These are phyloP conservation scores for Periconia sp. DNA, from an alignment of 2,329 filamentous ascomycete species.

Conservation along the genomic window DNA sequence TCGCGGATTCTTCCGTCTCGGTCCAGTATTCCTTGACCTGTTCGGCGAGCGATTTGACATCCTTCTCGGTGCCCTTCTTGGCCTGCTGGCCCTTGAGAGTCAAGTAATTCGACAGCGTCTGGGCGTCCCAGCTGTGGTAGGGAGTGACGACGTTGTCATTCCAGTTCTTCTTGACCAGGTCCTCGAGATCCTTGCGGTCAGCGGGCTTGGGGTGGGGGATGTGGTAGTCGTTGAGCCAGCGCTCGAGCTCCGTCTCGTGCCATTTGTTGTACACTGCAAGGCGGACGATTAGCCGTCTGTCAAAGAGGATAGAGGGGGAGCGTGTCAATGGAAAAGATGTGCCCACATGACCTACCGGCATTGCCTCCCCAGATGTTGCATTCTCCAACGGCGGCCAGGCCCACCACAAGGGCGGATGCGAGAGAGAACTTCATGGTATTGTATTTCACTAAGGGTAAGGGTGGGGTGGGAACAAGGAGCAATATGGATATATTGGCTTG, in stretches of 20 bases:
- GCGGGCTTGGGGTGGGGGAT: conserved; percentile 87
- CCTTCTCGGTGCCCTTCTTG: conserved; percentile 66
- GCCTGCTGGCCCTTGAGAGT: conserved; percentile 70
- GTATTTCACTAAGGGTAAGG: conserved; percentile 6
- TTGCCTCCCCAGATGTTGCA: conserved; percentile 81
- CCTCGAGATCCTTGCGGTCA: conserved; percentile 92
- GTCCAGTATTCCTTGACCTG: conserved; percentile 76
- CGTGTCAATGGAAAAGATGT: conserved; percentile 11
- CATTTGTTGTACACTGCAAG: conserved; percentile 90
- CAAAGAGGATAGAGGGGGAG: not conserved
- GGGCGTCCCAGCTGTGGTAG: conserved; percentile 75
- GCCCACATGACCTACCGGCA: conserved; percentile 64
- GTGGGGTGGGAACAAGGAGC: conserved; percentile 5
- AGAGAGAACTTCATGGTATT: conserved; percentile 74
- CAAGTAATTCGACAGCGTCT: conserved; percentile 69
- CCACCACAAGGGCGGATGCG: conserved; percentile 68
- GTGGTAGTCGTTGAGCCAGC: conserved; percentile 92
- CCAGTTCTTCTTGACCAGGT: conserved; percentile 89
- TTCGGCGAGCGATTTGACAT: conserved; percentile 67
- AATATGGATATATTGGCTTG: conserved; percentile 23
- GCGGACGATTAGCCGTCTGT: conserved; percentile 17
- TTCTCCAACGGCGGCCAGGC: conserved; percentile 67
- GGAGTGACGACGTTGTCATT: conserved; percentile 72
- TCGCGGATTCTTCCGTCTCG: conserved; percentile 75
- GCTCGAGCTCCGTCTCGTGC: conserved; percentile 96